Conservation (phyloP, 352 stramenopile species). For the Pythium insidiosum region DNA sequence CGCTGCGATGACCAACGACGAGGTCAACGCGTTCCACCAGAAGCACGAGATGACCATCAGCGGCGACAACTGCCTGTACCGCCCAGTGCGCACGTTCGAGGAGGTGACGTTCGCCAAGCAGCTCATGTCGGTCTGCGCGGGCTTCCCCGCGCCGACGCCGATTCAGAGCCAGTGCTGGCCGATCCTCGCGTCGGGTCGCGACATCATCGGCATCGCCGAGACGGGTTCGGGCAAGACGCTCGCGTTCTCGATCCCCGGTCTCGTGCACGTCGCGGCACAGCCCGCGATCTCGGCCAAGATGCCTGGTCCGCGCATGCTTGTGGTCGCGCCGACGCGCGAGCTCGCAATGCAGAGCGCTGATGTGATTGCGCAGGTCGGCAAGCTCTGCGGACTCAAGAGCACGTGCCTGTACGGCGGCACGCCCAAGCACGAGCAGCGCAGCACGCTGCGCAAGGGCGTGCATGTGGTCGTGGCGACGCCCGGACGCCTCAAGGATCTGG, state of each 20-base stretch:
- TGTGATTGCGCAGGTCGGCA: slow-evolving; percentile 90
- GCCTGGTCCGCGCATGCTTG: slow-evolving; percentile 85
- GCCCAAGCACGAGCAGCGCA: slow-evolving; percentile 91
- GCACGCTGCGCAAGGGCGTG: slow-evolving; percentile 78
- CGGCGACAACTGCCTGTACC: slow-evolving; percentile 86
- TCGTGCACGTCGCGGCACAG: slow-evolving; percentile 82
- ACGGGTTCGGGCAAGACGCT: slow-evolving; percentile 96
- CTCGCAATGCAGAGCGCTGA: slow-evolving; percentile 91
- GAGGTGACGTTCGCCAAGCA: slow-evolving; percentile 72
- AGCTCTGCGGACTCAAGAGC: slow-evolving; percentile 75
- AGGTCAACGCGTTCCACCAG: slow-evolving; percentile 83
- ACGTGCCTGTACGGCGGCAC: slow-evolving; percentile 95
- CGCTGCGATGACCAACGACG: slow-evolving; percentile 65
- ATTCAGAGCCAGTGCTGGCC: slow-evolving; percentile 98
- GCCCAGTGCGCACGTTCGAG: slow-evolving; percentile 56
- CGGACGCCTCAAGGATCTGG: slow-evolving; percentile 90
- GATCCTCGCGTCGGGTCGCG: slow-evolving; percentile 74
- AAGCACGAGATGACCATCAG: slow-evolving; percentile 79
- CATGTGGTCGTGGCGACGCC: slow-evolving; percentile 95
- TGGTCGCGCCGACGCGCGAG: slow-evolving; percentile 92
- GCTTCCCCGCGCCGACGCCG: slow-evolving; percentile 91
- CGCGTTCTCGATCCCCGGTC: slow-evolving; percentile 91
- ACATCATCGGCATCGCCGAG: slow-evolving; percentile 91
- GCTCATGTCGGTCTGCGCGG: slow-evolving; percentile 85
- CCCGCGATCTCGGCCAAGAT: slow-evolving; percentile 40